Percentiles rank a stretch among this genome's conserved stretches.
phyloP scores from a whole-genome alignment of 1,284 basidiomycete species.

The Papiliotrema terrestris region DNA sequence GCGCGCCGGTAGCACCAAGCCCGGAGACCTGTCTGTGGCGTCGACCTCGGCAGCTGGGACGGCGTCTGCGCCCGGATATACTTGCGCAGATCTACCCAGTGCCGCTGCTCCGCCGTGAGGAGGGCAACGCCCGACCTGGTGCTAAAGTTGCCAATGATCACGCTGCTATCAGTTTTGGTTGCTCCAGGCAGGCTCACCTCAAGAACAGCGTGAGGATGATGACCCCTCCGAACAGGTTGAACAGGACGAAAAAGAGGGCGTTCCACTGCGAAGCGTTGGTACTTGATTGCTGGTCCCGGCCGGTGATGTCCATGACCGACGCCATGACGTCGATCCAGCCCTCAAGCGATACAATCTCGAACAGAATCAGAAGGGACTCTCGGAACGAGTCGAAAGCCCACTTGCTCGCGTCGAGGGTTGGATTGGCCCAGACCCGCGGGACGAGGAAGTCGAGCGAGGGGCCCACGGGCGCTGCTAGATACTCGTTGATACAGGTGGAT shows the following conservation, averaged over 20 bases:
- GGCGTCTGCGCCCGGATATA: conserved; percentile 84
- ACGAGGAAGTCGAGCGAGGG: conserved; percentile 64
- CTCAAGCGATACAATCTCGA: conserved; percentile 93
- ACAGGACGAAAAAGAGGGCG: conserved; percentile 88
- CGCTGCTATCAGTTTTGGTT: conserved; percentile 46
- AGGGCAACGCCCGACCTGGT: conserved; percentile 78
- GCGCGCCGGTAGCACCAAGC: conserved; percentile 92
- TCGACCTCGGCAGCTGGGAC: conserved; percentile 55
- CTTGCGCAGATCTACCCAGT: conserved; percentile 92
- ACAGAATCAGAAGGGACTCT: conserved; percentile 81
- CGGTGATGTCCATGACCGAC: conserved; percentile 75
- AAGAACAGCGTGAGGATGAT: conserved; percentile 86
- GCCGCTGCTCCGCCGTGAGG: conserved; percentile 81
- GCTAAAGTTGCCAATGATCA: conserved; percentile 93
- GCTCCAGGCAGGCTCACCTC: conserved; percentile 55
- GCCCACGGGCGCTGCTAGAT: conserved; percentile 50
- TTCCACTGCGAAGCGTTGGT: conserved; percentile 72
- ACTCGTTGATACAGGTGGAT: conserved; percentile 73
- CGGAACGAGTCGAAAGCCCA: conserved; percentile 92
- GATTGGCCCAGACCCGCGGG: conserved; percentile 86
- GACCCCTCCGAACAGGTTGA: conserved; percentile 87
- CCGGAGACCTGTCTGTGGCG: conserved; percentile 51
- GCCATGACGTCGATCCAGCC: conserved; percentile 94
- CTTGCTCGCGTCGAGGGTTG: conserved; percentile 60
- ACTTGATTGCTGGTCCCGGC: conserved; percentile 64